Percentiles rank a stretch among this genome's conserved stretches.
Evolutionary conservation across 495 filamentous ascomycete genomes (phyloP).

Genomic region (Penicillium angulare): DNA sequence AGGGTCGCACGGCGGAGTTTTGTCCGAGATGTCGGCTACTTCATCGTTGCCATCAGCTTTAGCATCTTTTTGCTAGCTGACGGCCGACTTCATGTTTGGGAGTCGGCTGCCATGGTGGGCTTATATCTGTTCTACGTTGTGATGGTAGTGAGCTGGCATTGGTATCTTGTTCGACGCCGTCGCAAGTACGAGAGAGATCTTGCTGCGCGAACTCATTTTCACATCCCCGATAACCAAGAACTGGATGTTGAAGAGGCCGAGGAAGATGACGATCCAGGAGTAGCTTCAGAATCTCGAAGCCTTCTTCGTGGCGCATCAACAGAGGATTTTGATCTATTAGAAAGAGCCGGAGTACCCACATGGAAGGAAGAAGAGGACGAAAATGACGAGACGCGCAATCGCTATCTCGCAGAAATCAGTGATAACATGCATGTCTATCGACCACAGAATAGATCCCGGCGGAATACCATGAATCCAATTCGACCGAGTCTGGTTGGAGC

Average conservation of each 20-base stretch:
- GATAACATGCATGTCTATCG: conserved; percentile 90
- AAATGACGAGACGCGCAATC: conserved; percentile 68
- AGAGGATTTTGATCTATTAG: conserved; percentile 72
- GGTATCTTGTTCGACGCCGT: conserved; percentile 64
- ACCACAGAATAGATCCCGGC: conserved; percentile 59
- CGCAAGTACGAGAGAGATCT: conserved; percentile 60
- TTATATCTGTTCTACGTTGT: conserved; percentile 91
- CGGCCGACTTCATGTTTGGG: conserved; percentile 81
- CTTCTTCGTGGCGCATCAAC: conserved; percentile 49
- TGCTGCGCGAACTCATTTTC: conserved; percentile 70
- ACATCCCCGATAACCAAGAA: conserved; percentile 66
- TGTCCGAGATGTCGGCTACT: conserved; percentile 90
- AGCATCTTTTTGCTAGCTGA: conserved; percentile 86
- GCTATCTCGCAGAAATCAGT: conserved; percentile 77
- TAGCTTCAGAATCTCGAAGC: conserved; percentile 51
- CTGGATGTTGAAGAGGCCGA: conserved; percentile 64
- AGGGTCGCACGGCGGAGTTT: conserved; percentile 85
- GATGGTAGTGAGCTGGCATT: conserved; percentile 90
- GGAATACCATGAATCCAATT: conserved; percentile 77
- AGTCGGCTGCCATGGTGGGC: conserved; percentile 84
- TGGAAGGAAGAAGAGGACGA: conserved; percentile 55
- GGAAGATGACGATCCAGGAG: conserved; percentile 69
- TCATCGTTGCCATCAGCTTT: conserved; percentile 82
- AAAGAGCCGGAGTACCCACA: conserved; percentile 51
- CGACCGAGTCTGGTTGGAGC: conserved; percentile 91